A percentile compares a stretch with the other conserved stretches of the same genome.
Conservation (phyloP, 1,139 yeast genomes). For the Scheffersomyces insectosa region DNA sequence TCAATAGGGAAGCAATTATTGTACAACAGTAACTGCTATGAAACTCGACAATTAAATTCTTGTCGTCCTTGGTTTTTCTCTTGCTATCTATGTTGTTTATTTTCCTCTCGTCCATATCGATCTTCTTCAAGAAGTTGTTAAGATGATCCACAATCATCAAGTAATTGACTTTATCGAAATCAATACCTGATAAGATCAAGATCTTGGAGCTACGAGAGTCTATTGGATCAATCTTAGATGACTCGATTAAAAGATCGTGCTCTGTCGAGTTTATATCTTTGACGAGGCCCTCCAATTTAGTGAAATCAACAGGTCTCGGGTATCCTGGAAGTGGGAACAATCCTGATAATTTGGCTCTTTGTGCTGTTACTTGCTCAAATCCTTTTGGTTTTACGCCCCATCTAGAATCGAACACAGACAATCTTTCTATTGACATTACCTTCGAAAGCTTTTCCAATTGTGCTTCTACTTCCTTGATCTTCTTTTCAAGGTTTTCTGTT, state of each 20-base stretch:
- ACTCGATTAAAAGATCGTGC: constrained; percentile 36
- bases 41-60: constrained; percentile 51
- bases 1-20: constrained; percentile 49
- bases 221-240: constrained; percentile 50
- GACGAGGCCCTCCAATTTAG: constrained; percentile 52
- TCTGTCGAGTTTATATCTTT: constrained; percentile 42
- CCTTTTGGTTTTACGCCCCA: constrained; percentile 83
- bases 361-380: constrained; percentile 74
- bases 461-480: background rate
- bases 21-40: constrained; percentile 61
- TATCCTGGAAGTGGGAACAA: constrained; percentile 77
- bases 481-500: background rate
- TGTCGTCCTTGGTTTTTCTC: constrained; percentile 36
- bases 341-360: constrained; percentile 80
- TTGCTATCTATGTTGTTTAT: constrained; percentile 33
- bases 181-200: constrained; percentile 49
- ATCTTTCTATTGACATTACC: constrained; percentile 25
- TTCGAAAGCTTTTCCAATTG: constrained; percentile 21
- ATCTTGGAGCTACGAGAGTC: constrained; percentile 53
- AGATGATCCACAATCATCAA: constrained; percentile 44
- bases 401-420: constrained; percentile 48
- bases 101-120: constrained; percentile 34
- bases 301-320: constrained; percentile 56
- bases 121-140: constrained; percentile 38
- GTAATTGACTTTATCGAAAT: constrained; percentile 41